These are phyloP conservation scores for Phytophthora rubi DNA, from an alignment of 352 stramenopile species.

Conservation along the genomic window DNA sequence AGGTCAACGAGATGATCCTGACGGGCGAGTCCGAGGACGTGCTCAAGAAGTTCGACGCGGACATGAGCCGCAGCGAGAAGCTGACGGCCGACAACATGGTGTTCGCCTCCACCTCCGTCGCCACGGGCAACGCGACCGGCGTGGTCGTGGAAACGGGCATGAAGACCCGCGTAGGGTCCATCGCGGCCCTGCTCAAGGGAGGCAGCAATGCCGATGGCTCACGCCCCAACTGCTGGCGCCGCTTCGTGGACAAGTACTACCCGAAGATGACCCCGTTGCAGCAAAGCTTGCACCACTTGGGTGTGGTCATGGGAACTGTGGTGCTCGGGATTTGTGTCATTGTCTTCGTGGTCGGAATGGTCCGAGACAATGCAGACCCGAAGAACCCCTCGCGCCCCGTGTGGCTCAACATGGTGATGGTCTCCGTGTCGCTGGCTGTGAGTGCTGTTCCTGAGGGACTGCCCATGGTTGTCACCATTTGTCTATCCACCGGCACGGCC, in stretches of 20 bases:
- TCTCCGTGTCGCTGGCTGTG: constrained; percentile 90
- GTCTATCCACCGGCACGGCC: constrained; percentile 68
- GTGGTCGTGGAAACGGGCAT: constrained; percentile 75
- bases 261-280: constrained; percentile 91
- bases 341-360: constrained; percentile 91
- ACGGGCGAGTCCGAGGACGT: constrained; percentile 92
- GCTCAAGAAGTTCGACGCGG: constrained; percentile 67
- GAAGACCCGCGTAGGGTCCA: constrained; percentile 66
- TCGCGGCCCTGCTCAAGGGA: constrained; percentile 62
- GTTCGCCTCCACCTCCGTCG: constrained; percentile 91
- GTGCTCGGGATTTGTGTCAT: constrained; percentile 92
- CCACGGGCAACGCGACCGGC: constrained; percentile 61
- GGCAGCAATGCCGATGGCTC: constrained; percentile 27
- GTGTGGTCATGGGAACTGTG: constrained; percentile 91
- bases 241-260: constrained; percentile 69
- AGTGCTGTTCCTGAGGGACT: constrained; percentile 80
- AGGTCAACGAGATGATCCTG: constrained; percentile 95
- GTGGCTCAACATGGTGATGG: constrained; percentile 94
- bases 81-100: constrained; percentile 89
- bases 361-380: constrained; percentile 61
- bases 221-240: constrained; percentile 54
- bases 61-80: constrained; percentile 56
- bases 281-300: constrained; percentile 93
- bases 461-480: constrained; percentile 82
- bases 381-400: constrained; percentile 87